Base-by-base conservation (phyloP, 129 eudicot species). In the Saposhnikovia divaricata region DNA sequence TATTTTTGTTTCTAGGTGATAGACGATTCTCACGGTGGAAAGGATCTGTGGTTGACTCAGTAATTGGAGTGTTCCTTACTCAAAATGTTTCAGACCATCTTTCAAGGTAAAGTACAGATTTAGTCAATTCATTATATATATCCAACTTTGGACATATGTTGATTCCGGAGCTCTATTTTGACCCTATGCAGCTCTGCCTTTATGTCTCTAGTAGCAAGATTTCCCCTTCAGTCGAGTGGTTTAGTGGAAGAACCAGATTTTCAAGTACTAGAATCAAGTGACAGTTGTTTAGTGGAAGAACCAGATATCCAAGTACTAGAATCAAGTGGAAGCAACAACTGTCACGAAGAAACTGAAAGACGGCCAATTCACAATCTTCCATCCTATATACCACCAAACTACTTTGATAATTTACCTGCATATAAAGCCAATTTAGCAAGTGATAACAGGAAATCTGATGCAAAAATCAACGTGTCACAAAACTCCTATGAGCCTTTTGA, bases 21-120 rank as follows among this genome's bases (percentile, higher is more conserved):
- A 87, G 98, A 84, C 88, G 92, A 74, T 93, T 93, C 86, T 93
- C 98, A 25, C 84, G 84, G 75, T 93, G 98, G 98, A 93, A 93
- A 86, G 98, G 98, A 83, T 93, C 98, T 16, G 98, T 93, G 12
- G 98, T 93, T 63, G 98, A 93, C 85, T 93, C 98, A 1, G 96
- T 93, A n/a, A 90, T 93, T 42, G 98, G 98, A 42, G 98, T 93
- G 27, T 93, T 89, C 83, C 92, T 93, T 79, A 93, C 98, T 23
- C 98, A 93, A 78, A 93, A 93, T 47, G 98, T 93, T 65, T 90
- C 98, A 6, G 98, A 93, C 83, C 98, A 93, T 84, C 96, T 93
- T 78, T 93, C 98, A 38, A 93, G 98, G 98, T 93, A 82, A 71
- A 71, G 12, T 74, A 27, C 13, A 77, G 75, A 61, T 77, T 83